These are phyloP conservation scores for Cucurbitaria berberidis DNA, from an alignment of 2,329 filamentous ascomycete genomes.

Conservation along the genomic window DNA sequence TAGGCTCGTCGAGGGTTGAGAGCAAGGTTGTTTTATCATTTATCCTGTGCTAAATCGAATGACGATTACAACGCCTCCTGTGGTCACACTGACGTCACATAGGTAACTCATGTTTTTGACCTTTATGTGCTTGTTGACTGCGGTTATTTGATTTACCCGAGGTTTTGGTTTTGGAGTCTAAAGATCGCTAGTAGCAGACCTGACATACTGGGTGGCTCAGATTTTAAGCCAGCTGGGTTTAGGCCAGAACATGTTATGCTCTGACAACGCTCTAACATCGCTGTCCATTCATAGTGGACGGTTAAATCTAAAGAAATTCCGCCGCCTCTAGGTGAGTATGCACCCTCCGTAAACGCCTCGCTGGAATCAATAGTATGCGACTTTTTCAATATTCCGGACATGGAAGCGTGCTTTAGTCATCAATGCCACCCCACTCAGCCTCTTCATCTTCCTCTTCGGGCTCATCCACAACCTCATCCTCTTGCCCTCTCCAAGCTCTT, in stretches of 20 bases:
- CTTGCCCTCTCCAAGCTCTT: constrained; percentile 62
- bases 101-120: not conserved
- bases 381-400: not conserved
- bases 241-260: not conserved
- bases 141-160: too few species aligned
- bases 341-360: constrained; percentile 32
- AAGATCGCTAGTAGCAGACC: not conserved
- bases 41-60: not conserved
- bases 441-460: constrained; percentile 57
- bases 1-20: not conserved
- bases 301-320: not conserved
- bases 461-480: constrained; percentile 49
- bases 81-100: not conserved
- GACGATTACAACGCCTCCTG: not conserved
- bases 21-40: not conserved
- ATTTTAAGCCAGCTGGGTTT: not conserved
- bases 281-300: not conserved
- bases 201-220: not conserved
- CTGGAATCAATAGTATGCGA: constrained; percentile 20
- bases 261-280: not conserved
- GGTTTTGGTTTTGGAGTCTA: not conserved
- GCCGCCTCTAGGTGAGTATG: not conserved
- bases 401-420: constrained; percentile 57
- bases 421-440: constrained; percentile 72
- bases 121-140: too few species aligned